Percentiles rank a stretch among this genome's conserved stretches.
phyloP scores from a whole-genome alignment of 106 monocot species.

The Hemerocallis citrina region DNA sequence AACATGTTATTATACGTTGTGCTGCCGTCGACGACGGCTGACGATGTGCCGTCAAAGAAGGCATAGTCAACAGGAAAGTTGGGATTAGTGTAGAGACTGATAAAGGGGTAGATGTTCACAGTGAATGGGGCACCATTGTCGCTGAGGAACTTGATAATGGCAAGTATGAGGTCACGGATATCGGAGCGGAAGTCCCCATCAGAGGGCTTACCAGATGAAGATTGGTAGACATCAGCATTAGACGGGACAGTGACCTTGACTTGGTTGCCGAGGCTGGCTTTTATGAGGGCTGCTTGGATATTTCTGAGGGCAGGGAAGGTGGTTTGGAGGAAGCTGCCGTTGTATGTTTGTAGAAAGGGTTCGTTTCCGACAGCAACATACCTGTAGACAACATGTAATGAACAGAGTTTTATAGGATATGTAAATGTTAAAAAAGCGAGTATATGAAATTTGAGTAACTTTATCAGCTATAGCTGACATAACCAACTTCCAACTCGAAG shows the following conservation, averaged over 20 bases:
- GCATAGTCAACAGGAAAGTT: conserved; percentile 83
- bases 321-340: conserved; percentile 44
- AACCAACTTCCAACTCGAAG: too few species aligned
- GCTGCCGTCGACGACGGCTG: conserved; percentile 35
- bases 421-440: too few species aligned
- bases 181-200: conserved; percentile 76
- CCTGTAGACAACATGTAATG: conserved; percentile 23
- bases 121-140: conserved; percentile 67
- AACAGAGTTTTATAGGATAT: too few species aligned
- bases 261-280: conserved; percentile 58
- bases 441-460: too few species aligned
- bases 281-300: conserved; percentile 67
- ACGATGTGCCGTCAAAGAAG: conserved; percentile 61
- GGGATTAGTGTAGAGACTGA: conserved; percentile 66
- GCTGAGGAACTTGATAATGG: conserved; percentile 68
- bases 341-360: conserved; percentile 47
- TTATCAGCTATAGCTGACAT: too few species aligned
- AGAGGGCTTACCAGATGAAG: conserved; percentile 51
- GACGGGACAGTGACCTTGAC: conserved; percentile 78
- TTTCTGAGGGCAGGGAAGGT: conserved; percentile 77
- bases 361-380: conserved; percentile 76
- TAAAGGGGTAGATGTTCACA: conserved; percentile 94
- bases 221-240: conserved; percentile 80
- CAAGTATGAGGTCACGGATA: conserved; percentile 67
- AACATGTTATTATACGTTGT: conserved; percentile 58